These are phyloP conservation scores for Talaromyces adpressus DNA, from an alignment of 495 filamentous ascomycete genomes.

Conservation along the genomic window DNA sequence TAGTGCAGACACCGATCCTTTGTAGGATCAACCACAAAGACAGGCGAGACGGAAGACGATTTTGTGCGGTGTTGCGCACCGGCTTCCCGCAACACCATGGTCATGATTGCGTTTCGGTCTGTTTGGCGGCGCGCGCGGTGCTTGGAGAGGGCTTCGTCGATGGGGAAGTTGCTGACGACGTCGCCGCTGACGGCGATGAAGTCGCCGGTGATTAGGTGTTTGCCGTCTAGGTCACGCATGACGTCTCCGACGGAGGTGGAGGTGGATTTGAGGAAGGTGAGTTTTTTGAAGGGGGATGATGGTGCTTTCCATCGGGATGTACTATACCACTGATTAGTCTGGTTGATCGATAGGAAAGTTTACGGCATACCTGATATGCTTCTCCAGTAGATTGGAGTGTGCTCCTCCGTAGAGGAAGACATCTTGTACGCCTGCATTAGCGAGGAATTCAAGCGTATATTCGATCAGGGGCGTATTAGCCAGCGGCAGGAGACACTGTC, in stretches of 20 bases:
- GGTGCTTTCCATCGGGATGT: conserved; percentile 60
- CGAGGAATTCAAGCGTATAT: conserved; percentile 94
- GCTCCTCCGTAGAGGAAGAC: conserved; percentile 87
- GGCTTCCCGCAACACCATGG: conserved; percentile 79
- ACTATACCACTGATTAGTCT: conserved; percentile 22
- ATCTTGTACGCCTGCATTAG: conserved; percentile 85
- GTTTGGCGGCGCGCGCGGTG: conserved; percentile 75
- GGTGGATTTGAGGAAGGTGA: conserved; percentile 81
- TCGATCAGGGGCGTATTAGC: conserved; percentile 94
- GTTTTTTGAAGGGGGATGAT: conserved; percentile 75
- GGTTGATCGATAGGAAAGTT: not conserved
- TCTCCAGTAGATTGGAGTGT: conserved; percentile 84
- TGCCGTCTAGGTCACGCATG: conserved; percentile 87
- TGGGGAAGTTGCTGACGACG: conserved; percentile 81
- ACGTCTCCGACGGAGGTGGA: conserved; percentile 89
- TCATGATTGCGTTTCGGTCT: conserved; percentile 98
- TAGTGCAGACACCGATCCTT: conserved; percentile 87
- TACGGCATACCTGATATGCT: conserved; percentile 59
- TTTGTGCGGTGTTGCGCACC: conserved; percentile 70
- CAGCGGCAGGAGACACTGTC: conserved; percentile 84
- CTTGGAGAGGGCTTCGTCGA: conserved; percentile 68
- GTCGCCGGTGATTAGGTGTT: conserved; percentile 78
- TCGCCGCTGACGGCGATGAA: conserved; percentile 92
- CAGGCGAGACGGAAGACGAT: conserved; percentile 61
- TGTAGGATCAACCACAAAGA: conserved; percentile 78